phyloP scores from a whole-genome alignment of 164 flowering plant genomes.

The Nymphaea colorata region DNA sequence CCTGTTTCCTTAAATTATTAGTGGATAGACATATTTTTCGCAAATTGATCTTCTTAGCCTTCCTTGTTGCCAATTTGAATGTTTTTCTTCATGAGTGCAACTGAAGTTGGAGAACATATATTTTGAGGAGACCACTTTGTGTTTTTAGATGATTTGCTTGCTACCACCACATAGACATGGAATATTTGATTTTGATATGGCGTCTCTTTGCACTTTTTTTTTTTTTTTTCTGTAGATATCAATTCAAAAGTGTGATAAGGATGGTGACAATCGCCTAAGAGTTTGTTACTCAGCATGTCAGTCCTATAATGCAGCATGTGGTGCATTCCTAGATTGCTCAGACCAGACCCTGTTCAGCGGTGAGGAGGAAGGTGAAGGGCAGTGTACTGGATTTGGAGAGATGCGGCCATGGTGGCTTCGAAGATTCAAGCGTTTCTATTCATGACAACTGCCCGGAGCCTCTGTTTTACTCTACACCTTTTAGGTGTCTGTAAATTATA shows the following conservation, averaged over 20 bases:
- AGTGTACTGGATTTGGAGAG: constrained; percentile 83
- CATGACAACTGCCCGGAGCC: neutral
- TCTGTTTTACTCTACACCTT: neutral
- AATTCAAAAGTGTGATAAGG: constrained; percentile 86
- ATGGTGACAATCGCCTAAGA: constrained; percentile 89
- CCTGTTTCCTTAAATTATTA: too few species aligned
- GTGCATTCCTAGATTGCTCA: constrained; percentile 92
- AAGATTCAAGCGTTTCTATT: constrained; percentile 25
- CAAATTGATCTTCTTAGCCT: too few species aligned
- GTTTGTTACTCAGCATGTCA: constrained; percentile 94
- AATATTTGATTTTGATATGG: neutral
- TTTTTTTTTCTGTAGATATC: constrained; percentile 58
- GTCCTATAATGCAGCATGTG: constrained; percentile 85
- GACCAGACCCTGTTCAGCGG: constrained; percentile 93
- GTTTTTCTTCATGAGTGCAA: too few species aligned
- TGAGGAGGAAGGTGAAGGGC: constrained; percentile 62
- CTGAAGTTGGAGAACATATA: too few species aligned
- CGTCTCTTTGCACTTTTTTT: neutral
- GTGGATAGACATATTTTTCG: too few species aligned
- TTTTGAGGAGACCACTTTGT: too few species aligned
- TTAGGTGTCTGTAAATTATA: constrained; percentile 40
- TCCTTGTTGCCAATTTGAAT: too few species aligned
- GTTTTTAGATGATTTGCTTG: too few species aligned
- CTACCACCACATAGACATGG: neutral
- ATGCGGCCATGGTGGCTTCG: constrained; percentile 45